These are phyloP conservation scores for Pseudonitzschia multiseries DNA, from an alignment of 108 stramenopile species.

Conservation along the genomic window DNA sequence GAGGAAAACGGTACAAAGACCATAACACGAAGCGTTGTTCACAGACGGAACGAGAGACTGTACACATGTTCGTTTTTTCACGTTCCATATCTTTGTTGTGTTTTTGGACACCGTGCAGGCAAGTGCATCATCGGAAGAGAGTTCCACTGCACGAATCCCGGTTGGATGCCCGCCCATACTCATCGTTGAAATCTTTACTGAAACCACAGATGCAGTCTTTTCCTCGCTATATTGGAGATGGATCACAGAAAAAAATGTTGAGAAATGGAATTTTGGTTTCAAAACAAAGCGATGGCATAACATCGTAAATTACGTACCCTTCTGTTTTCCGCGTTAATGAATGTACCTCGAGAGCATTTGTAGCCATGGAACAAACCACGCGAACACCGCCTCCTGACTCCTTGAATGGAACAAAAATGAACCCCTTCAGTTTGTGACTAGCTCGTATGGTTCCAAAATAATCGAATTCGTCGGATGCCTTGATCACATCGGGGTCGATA, in stretches of 20 bases:
- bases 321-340: constrained; percentile 42
- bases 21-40: constrained; percentile 63
- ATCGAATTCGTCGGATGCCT: constrained; percentile 93
- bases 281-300: not conserved
- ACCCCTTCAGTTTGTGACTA: constrained; percentile 82
- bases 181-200: constrained; percentile 51
- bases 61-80: constrained; percentile 74
- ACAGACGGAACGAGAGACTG: constrained; percentile 65
- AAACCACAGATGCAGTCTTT: constrained; percentile 5
- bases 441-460: constrained; percentile 73
- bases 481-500: constrained; percentile 52
- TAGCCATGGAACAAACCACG: constrained; percentile 81
- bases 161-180: constrained; percentile 94
- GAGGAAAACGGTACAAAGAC: constrained; percentile 89
- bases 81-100: constrained; percentile 93
- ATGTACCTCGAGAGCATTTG: constrained; percentile 90
- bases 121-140: constrained; percentile 87
- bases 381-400: constrained; percentile 67
- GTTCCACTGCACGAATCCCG: constrained; percentile 89
- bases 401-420: constrained; percentile 59
- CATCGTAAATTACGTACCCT: constrained; percentile 15
- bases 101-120: constrained; percentile 89
- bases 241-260: not conserved
- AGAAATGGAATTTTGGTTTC: not conserved
- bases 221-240: constrained; percentile 15